phyloP scores from a whole-genome alignment of 148 eudicot species.

The Chenopodium album region DNA sequence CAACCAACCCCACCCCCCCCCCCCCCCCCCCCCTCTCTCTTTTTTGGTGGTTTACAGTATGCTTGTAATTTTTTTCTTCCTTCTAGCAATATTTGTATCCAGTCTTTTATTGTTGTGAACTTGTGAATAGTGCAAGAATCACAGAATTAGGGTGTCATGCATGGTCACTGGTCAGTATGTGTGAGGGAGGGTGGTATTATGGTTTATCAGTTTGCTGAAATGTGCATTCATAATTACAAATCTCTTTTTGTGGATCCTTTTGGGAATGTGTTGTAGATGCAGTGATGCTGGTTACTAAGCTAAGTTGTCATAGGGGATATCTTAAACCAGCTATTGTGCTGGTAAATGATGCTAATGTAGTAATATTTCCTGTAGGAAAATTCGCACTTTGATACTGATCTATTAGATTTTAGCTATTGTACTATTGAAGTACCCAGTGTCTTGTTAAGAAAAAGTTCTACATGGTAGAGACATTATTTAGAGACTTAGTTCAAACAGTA shows the following conservation, averaged over 20 bases:
- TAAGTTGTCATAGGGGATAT: background rate
- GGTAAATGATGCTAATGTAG: background rate
- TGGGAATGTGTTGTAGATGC: background rate
- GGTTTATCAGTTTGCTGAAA: background rate
- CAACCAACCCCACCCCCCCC: background rate
- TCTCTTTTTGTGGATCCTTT: too few relatives aligned
- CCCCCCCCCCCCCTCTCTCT: too few relatives aligned
- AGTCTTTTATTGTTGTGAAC: background rate
- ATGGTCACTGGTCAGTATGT: background rate
- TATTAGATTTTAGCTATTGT: background rate
- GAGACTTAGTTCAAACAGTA: background rate
- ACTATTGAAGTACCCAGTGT: too few relatives aligned
- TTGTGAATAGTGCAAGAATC: background rate
- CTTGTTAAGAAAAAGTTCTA: too few relatives aligned
- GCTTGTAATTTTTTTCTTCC: background rate
- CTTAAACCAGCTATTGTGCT: background rate
- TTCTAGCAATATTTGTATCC: background rate
- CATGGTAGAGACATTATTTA: background rate
- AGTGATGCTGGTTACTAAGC: background rate
- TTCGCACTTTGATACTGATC: background rate
- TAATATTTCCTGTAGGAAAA: background rate
- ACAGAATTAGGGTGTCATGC: background rate
- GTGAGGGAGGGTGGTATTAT: too few relatives aligned
- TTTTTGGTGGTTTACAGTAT: constrained; percentile 2
- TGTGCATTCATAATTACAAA: too few relatives aligned